Percentiles rank a stretch among this genome's conserved stretches.
These are phyloP conservation scores for Talaromyces albobiverticillius DNA, from an alignment of 2,329 filamentous ascomycete species.

Conservation along the genomic window DNA sequence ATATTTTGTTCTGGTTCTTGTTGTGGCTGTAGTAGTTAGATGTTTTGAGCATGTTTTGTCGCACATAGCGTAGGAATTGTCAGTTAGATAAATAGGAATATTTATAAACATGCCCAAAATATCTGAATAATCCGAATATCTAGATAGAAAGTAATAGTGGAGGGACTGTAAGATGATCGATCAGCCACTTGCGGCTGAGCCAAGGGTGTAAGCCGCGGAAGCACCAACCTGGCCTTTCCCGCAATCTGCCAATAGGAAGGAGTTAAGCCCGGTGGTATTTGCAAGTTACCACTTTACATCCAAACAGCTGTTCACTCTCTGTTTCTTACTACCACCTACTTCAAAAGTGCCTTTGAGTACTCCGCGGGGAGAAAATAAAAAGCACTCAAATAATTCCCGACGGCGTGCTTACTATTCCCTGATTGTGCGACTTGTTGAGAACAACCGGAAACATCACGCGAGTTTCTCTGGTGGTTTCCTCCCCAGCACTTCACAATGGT, in stretches of 20 bases:
- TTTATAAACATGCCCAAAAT: too few relatives aligned
- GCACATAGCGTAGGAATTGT: neutral
- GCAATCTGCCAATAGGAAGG: conserved; percentile 4
- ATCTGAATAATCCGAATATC: too few relatives aligned
- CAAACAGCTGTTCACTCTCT: neutral
- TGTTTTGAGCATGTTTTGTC: neutral
- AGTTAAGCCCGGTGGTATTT: neutral
- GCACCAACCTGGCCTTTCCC: conserved; percentile 29
- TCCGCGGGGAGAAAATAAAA: too few relatives aligned
- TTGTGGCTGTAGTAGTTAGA: too few relatives aligned
- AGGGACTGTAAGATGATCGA: too few relatives aligned
- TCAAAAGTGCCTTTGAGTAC: too few relatives aligned
- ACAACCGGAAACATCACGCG: neutral
- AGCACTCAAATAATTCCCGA: too few relatives aligned
- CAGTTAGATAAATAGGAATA: too few relatives aligned
- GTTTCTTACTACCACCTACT: neutral
- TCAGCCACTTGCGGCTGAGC: too few relatives aligned
- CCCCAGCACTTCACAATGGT: conserved; percentile 39
- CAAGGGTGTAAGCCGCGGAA: neutral
- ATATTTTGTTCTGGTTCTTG: conserved; percentile 12
- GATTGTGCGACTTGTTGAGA: too few relatives aligned
- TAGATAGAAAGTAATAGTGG: too few relatives aligned
- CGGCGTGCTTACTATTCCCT: too few relatives aligned
- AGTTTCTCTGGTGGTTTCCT: neutral
- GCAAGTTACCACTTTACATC: neutral